Conservation (phyloP, 345 rosid species). For the Arabidopsis suecica region DNA sequence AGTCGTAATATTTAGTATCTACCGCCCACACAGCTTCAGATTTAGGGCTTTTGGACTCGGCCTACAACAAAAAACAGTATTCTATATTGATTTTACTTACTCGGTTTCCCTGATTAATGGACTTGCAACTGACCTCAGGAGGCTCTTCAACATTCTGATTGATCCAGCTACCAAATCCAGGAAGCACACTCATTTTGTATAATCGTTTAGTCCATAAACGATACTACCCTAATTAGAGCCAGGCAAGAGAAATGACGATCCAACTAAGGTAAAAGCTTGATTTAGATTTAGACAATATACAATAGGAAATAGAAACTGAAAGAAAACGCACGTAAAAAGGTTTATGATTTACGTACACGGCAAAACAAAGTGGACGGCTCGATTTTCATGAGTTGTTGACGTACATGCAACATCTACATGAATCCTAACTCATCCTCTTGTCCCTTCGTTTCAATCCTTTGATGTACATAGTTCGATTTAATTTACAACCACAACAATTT, state of each 20-base stretch:
- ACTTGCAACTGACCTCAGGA: background rate
- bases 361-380: background rate
- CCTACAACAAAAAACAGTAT: conserved; percentile 43
- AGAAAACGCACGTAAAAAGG: background rate
- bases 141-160: conserved; percentile 16
- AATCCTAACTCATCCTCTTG: background rate
- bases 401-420: background rate
- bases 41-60: conserved; percentile 47
- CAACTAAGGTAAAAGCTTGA: background rate
- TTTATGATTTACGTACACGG: background rate
- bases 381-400: background rate
- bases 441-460: background rate
- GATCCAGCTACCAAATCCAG: conserved; percentile 1
- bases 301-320: background rate
- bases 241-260: background rate
- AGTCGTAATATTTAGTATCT: background rate
- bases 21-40: conserved; percentile 13
- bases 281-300: background rate
- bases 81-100: background rate
- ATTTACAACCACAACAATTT: too few species aligned
- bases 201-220: background rate
- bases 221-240: background rate
- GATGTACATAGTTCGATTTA: too few species aligned
- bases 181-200: background rate
- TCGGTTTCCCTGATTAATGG: background rate